phyloP scores from a whole-genome alignment of 257 asterid genomes.

The Ilex asprella region DNA sequence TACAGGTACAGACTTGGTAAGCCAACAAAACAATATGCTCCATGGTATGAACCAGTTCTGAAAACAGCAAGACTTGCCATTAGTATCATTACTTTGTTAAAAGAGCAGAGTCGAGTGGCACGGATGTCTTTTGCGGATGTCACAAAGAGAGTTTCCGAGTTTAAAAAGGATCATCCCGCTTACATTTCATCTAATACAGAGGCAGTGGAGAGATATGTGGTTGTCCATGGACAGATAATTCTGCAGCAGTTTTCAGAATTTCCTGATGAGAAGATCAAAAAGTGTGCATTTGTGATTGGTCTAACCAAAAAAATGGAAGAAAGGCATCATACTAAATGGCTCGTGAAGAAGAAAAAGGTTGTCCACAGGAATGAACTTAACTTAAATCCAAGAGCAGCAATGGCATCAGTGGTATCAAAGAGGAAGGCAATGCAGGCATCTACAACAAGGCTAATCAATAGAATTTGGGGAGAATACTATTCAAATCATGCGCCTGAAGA shows the following conservation, averaged over 20 bases:
- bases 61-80: constrained; percentile 78
- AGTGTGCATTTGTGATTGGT: constrained; percentile 64
- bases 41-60: constrained; percentile 81
- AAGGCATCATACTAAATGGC: constrained; percentile 88
- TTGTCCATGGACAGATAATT: constrained; percentile 90
- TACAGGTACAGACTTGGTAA: constrained; percentile 95
- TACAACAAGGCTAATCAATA: constrained; percentile 70
- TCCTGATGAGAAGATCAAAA: constrained; percentile 71
- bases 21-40: constrained; percentile 86
- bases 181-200: constrained; percentile 60
- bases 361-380: constrained; percentile 45
- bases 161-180: constrained; percentile 58
- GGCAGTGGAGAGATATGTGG: constrained; percentile 72
- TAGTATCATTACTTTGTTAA: constrained; percentile 66
- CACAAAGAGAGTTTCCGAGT: constrained; percentile 57
- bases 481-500: constrained; percentile 74
- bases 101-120: constrained; percentile 72
- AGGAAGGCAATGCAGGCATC: constrained; percentile 97
- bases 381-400: constrained; percentile 79
- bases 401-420: constrained; percentile 63
- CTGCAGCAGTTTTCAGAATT: constrained; percentile 84
- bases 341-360: constrained; percentile 81
- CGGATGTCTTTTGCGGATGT: constrained; percentile 79
- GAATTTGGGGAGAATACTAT: constrained; percentile 92
- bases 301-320: constrained; percentile 82